These are phyloP conservation scores for Piper longum DNA, from an alignment of 164 flowering plant genomes.

Conservation along the genomic window DNA sequence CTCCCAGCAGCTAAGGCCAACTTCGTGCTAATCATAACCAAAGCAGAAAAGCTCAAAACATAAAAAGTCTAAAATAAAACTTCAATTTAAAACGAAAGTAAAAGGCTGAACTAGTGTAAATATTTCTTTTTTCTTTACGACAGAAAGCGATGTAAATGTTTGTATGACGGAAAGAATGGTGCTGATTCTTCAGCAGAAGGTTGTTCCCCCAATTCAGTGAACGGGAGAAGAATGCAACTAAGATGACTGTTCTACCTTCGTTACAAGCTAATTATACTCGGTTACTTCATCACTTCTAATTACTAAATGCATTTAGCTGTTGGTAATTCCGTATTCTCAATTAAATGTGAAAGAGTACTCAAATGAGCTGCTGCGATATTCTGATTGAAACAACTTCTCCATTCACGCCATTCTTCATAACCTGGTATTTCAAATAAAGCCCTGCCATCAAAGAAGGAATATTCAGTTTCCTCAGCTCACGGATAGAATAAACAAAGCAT, in stretches of 20 bases:
- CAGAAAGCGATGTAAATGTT: too few species aligned
- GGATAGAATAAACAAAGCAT: neutral
- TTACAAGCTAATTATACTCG: neutral
- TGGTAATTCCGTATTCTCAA: too few species aligned
- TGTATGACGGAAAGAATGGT: too few species aligned
- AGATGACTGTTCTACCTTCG: neutral
- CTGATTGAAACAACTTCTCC: slow-evolving; percentile 71
- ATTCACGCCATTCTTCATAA: slow-evolving; percentile 51
- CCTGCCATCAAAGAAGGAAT: slow-evolving; percentile 26
- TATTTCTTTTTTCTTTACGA: too few species aligned
- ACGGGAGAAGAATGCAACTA: neutral
- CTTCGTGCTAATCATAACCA: too few species aligned
- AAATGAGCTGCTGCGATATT: slow-evolving; percentile 85
- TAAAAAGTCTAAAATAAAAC: too few species aligned
- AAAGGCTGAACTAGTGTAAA: too few species aligned
- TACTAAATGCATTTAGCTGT: too few species aligned
- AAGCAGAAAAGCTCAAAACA: too few species aligned
- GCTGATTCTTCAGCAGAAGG: neutral
- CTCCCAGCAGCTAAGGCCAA: too few species aligned
- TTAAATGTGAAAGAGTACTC: neutral
- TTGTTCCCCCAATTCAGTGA: neutral
- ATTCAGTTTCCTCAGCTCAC: too few species aligned
- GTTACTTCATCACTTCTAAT: neutral
- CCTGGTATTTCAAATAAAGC: slow-evolving; percentile 50
- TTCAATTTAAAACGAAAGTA: too few species aligned